A percentile compares a stretch with the other conserved stretches of the same genome.
Conservation (phyloP, 805 yeast genomes). For the Kazachstania kunashirensis region DNA sequence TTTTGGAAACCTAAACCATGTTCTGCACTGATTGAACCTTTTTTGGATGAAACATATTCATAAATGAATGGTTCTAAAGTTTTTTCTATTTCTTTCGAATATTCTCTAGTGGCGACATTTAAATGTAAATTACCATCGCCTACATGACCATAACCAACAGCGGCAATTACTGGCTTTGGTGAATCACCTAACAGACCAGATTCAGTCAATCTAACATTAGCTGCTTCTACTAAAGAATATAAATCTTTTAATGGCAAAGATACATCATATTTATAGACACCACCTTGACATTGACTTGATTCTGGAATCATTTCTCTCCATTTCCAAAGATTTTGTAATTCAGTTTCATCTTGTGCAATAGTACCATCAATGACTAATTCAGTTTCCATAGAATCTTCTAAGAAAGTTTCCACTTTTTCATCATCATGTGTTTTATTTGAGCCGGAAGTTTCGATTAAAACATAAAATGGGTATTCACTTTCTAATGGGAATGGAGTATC, state of each 20-base stretch:
- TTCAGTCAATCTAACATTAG: slow-evolving; percentile 48
- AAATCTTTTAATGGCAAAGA: slow-evolving; percentile 77
- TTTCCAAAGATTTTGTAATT: slow-evolving; percentile 72
- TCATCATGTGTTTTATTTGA: slow-evolving; percentile 90
- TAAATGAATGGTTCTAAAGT: slow-evolving; percentile 89
- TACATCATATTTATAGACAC: slow-evolving; percentile 95
- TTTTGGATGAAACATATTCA: slow-evolving; percentile 62
- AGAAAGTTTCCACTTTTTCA: slow-evolving; percentile 73
- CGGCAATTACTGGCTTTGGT: slow-evolving; percentile 64
- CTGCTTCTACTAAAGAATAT: slow-evolving; percentile 74
- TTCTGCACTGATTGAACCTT: slow-evolving; percentile 93
- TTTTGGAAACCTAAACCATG: slow-evolving; percentile 97
- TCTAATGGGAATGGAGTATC: slow-evolving; percentile 64
- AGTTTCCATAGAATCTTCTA: slow-evolving; percentile 76
- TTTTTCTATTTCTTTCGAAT: slow-evolving; percentile 67
- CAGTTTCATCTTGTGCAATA: slow-evolving; percentile 91
- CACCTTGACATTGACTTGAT: slow-evolving; percentile 76
- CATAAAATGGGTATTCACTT: slow-evolving; percentile 75
- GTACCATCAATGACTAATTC: slow-evolving; percentile 88
- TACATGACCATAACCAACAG: slow-evolving; percentile 95
- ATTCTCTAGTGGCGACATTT: slow-evolving; percentile 82
- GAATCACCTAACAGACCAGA: slow-evolving; percentile 51
- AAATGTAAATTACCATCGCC: slow-evolving; percentile 96
- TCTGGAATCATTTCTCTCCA: slow-evolving; percentile 96
- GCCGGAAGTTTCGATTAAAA: slow-evolving; percentile 92